Evolutionary conservation across 2,329 filamentous ascomycete genomes (phyloP).

Genomic region (Colletotrichum sp.): DNA sequence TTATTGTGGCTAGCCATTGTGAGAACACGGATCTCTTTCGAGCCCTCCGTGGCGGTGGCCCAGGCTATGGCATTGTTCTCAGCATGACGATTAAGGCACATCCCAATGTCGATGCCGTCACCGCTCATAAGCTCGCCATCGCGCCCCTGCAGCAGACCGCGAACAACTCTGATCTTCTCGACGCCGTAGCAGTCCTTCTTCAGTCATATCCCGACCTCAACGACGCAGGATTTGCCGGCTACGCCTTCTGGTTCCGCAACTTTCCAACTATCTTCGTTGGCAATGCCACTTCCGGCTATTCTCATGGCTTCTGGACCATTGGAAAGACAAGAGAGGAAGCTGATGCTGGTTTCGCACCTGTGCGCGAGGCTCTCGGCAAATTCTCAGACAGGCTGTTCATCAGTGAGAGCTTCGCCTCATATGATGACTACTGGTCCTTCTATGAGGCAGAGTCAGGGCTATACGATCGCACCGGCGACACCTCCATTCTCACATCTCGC

Average conservation of each 20-base stretch:
- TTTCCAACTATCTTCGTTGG: slow-evolving; percentile 25
- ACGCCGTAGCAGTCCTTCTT: slow-evolving; percentile 31
- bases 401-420: slow-evolving; percentile 24
- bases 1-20: slow-evolving; percentile 37
- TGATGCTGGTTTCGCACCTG: slow-evolving; percentile 22
- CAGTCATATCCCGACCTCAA: slow-evolving; percentile 34
- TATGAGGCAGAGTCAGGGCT: slow-evolving; percentile 28
- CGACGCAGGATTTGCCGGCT: slow-evolving; percentile 32
- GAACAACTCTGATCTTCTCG: slow-evolving; percentile 29
- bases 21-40: slow-evolving; percentile 39
- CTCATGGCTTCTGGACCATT: slow-evolving; percentile 31
- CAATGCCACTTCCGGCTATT: slow-evolving; percentile 30
- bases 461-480: slow-evolving; percentile 26
- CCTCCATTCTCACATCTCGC: slow-evolving; percentile 29
- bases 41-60: slow-evolving; percentile 44
- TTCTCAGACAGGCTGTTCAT: slow-evolving; percentile 27
- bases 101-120: slow-evolving; percentile 35
- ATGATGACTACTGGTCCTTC: slow-evolving; percentile 34
- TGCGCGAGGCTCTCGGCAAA: slow-evolving; percentile 19
- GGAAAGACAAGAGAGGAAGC: slow-evolving; percentile 27
- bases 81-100: slow-evolving; percentile 59
- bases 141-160: slow-evolving; percentile 23
- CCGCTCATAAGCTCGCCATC: slow-evolving; percentile 26
- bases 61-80: slow-evolving; percentile 55
- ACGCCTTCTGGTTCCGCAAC: slow-evolving; percentile 31